Evolutionary conservation across 2,329 filamentous ascomycete genomes (phyloP).

Genomic region (Xylariomycetidae sp.): DNA sequence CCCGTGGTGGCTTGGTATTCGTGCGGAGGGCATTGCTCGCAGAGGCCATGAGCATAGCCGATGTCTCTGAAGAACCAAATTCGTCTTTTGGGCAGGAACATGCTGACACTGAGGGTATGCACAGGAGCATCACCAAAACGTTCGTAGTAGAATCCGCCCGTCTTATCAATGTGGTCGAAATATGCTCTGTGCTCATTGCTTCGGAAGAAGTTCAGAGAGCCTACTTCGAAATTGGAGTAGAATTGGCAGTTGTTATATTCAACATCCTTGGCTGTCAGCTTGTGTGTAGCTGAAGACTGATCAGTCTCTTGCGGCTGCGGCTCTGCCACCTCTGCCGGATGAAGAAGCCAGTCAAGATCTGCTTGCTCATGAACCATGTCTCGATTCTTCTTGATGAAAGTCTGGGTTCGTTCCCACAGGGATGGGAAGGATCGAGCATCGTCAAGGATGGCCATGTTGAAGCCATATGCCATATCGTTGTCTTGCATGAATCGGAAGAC

Average conservation of each 20-base stretch:
- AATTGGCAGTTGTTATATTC: conserved; percentile 47
- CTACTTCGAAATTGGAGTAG: conserved; percentile 52
- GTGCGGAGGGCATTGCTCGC: conserved; percentile 32
- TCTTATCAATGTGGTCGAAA: conserved; percentile 44
- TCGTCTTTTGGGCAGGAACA: conserved; percentile 46
- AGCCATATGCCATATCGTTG: conserved; percentile 74
- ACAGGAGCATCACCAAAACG: conserved; percentile 44
- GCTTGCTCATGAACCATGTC: conserved; percentile 43
- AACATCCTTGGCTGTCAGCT: conserved; percentile 13
- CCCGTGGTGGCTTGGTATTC: conserved; percentile 13
- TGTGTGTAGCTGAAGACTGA: conserved; percentile 6
- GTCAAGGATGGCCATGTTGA: conserved; percentile 47
- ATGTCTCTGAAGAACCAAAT: conserved; percentile 48
- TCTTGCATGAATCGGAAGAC: conserved; percentile 84
- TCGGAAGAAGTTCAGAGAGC: conserved; percentile 46
- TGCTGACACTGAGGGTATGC: conserved; percentile 49
- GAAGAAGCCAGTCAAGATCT: conserved; percentile 44
- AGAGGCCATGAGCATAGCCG: conserved; percentile 40
- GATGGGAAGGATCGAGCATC: conserved; percentile 37
- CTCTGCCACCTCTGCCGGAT: conserved; percentile 17
- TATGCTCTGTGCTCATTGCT: conserved; percentile 40
- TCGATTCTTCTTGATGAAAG: conserved; percentile 41
- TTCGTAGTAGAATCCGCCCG: conserved; percentile 44
- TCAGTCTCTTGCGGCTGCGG: too few relatives aligned
- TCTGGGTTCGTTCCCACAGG: conserved; percentile 40